phyloP scores from a whole-genome alignment of 1,284 basidiomycete species.

The Dichomitus squalens region DNA sequence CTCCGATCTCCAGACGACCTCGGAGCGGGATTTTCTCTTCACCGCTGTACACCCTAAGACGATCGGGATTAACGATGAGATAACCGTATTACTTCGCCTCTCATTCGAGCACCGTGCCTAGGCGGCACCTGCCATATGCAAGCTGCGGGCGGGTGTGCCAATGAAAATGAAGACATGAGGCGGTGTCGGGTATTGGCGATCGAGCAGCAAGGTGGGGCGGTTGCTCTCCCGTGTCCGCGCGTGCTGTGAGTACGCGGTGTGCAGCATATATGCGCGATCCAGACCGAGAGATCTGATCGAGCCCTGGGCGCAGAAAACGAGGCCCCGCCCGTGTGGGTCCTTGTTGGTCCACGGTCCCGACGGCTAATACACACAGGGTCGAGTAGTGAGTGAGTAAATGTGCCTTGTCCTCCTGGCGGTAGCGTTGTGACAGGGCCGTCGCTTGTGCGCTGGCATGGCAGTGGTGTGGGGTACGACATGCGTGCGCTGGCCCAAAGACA shows the following conservation, averaged over 20 bases:
- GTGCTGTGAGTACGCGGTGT: not conserved
- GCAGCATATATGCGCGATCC: not conserved
- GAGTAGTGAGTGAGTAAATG: not conserved
- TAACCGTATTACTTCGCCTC: not conserved
- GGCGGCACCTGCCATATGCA: not conserved
- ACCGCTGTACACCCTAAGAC: not conserved
- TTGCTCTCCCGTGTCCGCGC: not conserved
- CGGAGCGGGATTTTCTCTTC: not conserved
- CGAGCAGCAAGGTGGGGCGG: not conserved
- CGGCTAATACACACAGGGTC: not conserved
- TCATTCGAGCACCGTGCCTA: not conserved
- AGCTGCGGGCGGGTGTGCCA: not conserved
- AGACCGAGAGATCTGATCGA: not conserved
- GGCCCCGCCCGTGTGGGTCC: not conserved
- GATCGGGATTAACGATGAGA: not conserved
- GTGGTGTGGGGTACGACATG: not conserved
- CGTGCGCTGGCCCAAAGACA: not conserved
- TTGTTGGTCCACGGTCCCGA: not conserved
- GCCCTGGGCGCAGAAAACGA: not conserved
- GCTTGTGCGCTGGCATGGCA: not conserved
- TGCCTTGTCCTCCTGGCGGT: not conserved
- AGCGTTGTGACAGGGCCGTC: not conserved
- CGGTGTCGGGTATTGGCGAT: not conserved
- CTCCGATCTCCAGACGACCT: not conserved
- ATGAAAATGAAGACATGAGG: not conserved